phyloP scores from a whole-genome alignment of 2,329 filamentous ascomycete species.

The Xylariaceae sp. region DNA sequence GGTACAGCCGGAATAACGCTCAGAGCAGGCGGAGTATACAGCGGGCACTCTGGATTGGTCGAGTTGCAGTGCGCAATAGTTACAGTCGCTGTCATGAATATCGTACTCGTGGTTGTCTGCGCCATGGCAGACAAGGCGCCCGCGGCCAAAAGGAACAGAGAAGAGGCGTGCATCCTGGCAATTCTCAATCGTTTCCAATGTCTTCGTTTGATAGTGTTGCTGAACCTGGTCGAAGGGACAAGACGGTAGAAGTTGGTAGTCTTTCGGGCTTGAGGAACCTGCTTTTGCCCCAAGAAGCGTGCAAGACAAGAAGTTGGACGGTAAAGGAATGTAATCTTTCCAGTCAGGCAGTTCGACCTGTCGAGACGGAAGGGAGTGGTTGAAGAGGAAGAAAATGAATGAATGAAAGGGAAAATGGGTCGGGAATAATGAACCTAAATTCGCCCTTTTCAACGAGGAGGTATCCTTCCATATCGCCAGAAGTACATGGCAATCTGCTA shows the following conservation, averaged over 20 bases:
- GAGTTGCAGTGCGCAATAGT: slow-evolving; percentile 31
- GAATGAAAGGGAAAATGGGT: slow-evolving; percentile 3
- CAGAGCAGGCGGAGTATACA: slow-evolving; percentile 24
- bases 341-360: slow-evolving; percentile 1
- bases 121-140: slow-evolving; percentile 27
- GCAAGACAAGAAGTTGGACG: slow-evolving; percentile 12
- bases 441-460: slow-evolving; percentile 3
- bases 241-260: too few relatives aligned
- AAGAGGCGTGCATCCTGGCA: slow-evolving; percentile 29
- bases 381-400: not conserved
- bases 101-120: slow-evolving; percentile 29
- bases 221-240: too few relatives aligned
- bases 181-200: not conserved
- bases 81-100: slow-evolving; percentile 29
- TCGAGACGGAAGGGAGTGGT: slow-evolving; percentile 14
- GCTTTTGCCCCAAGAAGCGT: slow-evolving; percentile 16
- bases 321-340: slow-evolving; percentile 20
- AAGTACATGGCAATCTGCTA: not conserved
- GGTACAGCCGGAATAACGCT: slow-evolving; percentile 16
- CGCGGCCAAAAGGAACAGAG: slow-evolving; percentile 27
- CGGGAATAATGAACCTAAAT: slow-evolving; percentile 6
- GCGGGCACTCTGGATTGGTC: slow-evolving; percentile 29
- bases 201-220: too few relatives aligned
- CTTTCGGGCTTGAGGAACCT: not conserved
- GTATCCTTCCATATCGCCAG: too few relatives aligned